Evolutionary conservation across 1,284 basidiomycete genomes (phyloP).

Genomic region (Farysia itapuensis): DNA sequence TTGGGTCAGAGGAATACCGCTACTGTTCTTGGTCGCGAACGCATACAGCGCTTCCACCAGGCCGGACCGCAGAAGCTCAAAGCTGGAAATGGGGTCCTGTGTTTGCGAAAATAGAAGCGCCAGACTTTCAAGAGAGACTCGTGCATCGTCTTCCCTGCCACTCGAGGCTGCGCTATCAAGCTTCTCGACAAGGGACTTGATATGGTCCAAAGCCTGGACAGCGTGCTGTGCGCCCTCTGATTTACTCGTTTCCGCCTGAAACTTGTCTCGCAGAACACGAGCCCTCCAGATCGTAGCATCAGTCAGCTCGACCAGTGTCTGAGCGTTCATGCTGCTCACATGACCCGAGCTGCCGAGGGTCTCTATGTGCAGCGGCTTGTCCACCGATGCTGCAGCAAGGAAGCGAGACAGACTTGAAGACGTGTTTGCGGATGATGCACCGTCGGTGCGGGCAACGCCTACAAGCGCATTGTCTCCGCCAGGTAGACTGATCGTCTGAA

Average conservation of each 20-base stretch:
- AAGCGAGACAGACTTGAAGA: conserved; percentile 24
- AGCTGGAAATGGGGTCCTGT: conserved; percentile 79
- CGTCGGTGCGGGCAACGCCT: background rate
- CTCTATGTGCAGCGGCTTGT: conserved; percentile 2
- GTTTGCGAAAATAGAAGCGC: conserved; percentile 76
- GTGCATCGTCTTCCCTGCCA: conserved; percentile 6
- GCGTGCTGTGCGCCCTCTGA: conserved; percentile 40
- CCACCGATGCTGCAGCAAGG: conserved; percentile 16
- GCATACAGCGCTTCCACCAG: conserved; percentile 82
- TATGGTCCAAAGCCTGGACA: conserved; percentile 44
- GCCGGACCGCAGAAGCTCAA: conserved; percentile 90
- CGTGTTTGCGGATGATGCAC: background rate
- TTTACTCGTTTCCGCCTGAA: conserved; percentile 31
- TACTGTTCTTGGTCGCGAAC: conserved; percentile 70
- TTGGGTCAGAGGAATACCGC: conserved; percentile 17
- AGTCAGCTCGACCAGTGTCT: conserved; percentile 26
- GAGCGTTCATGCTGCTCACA: conserved; percentile 9
- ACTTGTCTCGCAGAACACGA: conserved; percentile 43
- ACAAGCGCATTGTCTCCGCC: conserved; percentile 1
- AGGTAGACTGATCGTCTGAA: conserved; percentile 12
- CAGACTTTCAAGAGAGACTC: conserved; percentile 70
- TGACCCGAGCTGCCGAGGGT: conserved; percentile 6
- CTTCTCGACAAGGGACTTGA: conserved; percentile 36
- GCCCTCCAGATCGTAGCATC: conserved; percentile 55
- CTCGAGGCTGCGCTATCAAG: conserved; percentile 62